Conservation (phyloP, 1,139 yeast genomes). For the Geotrichum citri-aurantii region DNA sequence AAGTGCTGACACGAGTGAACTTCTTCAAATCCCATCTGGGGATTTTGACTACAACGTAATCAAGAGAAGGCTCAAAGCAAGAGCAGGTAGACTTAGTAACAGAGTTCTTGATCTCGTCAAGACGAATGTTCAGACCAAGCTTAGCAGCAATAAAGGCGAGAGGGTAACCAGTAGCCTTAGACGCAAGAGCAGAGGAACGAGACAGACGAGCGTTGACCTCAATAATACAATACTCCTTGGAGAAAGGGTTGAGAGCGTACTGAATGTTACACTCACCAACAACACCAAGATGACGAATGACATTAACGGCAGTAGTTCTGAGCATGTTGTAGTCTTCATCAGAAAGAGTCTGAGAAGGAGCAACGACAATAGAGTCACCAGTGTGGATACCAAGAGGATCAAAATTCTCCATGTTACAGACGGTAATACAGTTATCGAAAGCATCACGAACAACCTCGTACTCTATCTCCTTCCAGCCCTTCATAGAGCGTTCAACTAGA, state of each 20-base stretch:
- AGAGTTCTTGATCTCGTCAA: slow-evolving; percentile 89
- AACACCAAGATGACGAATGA: slow-evolving; percentile 95
- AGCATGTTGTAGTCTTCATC: slow-evolving; percentile 98
- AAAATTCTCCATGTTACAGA: slow-evolving; percentile 98
- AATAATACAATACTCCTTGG: slow-evolving; percentile 91
- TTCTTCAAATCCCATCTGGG: slow-evolving; percentile 98
- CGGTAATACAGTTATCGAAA: slow-evolving; percentile 95
- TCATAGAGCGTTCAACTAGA: slow-evolving; percentile 89
- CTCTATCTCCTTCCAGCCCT: slow-evolving; percentile 99
- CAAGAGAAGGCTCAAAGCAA: slow-evolving; percentile 93
- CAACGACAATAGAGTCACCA: slow-evolving; percentile 98
- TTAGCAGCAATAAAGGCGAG: slow-evolving; percentile 98
- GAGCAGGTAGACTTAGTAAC: slow-evolving; percentile 96
- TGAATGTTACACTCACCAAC: slow-evolving; percentile 99
- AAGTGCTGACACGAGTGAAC: slow-evolving; percentile 90
- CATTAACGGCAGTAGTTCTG: slow-evolving; percentile 94
- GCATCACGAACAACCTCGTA: slow-evolving; percentile 98
- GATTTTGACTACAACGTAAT: slow-evolving; percentile 92
- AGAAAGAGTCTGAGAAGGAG: slow-evolving; percentile 94
- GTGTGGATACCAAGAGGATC: slow-evolving; percentile 98
- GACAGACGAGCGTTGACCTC: slow-evolving; percentile 97
- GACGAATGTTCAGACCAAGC: slow-evolving; percentile 86
- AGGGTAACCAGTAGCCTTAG: slow-evolving; percentile 98
- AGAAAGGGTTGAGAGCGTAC: slow-evolving; percentile 84
- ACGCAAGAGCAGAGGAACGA: slow-evolving; percentile 95